phyloP scores from a whole-genome alignment of 192 early-diverging fungal genomes.

The Geranomyces michiganensis region DNA sequence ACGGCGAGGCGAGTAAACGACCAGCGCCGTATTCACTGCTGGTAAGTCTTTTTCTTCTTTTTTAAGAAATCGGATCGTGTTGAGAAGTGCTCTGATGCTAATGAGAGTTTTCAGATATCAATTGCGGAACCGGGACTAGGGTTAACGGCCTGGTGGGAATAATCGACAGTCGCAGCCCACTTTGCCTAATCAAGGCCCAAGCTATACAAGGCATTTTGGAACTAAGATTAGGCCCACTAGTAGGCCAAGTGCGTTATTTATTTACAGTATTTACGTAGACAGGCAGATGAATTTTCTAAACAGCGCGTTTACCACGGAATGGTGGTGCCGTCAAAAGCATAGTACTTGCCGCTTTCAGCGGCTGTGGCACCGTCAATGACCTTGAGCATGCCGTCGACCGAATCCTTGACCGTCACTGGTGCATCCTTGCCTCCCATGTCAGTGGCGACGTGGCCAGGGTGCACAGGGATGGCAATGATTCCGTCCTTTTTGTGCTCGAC shows the following conservation, averaged over 20 bases:
- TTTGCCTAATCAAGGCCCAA: too few species aligned
- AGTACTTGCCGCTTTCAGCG: not conserved
- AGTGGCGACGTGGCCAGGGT: constrained; percentile 12
- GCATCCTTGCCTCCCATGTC: constrained; percentile 15
- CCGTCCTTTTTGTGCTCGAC: constrained; percentile 5
- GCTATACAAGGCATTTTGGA: too few species aligned
- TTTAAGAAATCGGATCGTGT: not conserved
- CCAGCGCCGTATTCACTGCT: constrained; percentile 15
- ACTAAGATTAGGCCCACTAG: too few species aligned
- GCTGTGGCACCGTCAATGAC: constrained; percentile 8
- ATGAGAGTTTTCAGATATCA: not conserved
- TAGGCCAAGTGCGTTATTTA: too few species aligned
- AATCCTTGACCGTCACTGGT: constrained; percentile 9
- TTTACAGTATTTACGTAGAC: too few species aligned
- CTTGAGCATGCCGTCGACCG: constrained; percentile 1
- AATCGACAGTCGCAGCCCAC: too few species aligned
- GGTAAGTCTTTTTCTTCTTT: constrained; percentile 5
- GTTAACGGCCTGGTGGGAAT: constrained; percentile 24
- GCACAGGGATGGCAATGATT: not conserved
- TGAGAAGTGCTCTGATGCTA: not conserved
- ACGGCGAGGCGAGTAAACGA: not conserved
- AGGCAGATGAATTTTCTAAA: too few species aligned
- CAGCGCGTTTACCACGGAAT: not conserved
- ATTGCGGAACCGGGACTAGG: constrained; percentile 29
- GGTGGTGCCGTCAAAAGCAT: not conserved